Evolutionary conservation across 2,329 filamentous ascomycete genomes (phyloP).

Genomic region (Trematosphaeria pertusa): DNA sequence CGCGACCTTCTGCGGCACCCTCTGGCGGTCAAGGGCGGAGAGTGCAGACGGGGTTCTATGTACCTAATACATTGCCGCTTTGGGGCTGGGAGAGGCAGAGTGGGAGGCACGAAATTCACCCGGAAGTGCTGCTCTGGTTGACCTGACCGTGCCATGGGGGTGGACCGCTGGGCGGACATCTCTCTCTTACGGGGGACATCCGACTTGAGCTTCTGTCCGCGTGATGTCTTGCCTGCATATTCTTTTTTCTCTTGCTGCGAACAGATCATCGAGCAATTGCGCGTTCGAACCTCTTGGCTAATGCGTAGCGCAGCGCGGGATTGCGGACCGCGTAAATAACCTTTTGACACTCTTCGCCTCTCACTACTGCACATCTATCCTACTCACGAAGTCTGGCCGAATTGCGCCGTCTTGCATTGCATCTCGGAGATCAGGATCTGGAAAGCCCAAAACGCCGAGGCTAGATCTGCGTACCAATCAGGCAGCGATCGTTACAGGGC

Average conservation of each 20-base stretch:
- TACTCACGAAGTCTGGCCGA: slow-evolving; percentile 1
- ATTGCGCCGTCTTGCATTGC: slow-evolving; percentile 2
- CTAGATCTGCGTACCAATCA: slow-evolving; percentile 23
- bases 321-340: slow-evolving; percentile 19
- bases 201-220: slow-evolving; percentile 16
- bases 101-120: slow-evolving; percentile 19
- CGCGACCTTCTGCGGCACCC: slow-evolving; percentile 10
- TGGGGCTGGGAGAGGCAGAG: slow-evolving; percentile 14
- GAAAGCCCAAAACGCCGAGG: slow-evolving; percentile 17
- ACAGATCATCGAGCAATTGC: background rate
- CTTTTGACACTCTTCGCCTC: slow-evolving; percentile 2
- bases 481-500: slow-evolving; percentile 5
- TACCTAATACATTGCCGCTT: slow-evolving; percentile 26
- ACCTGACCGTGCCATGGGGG: slow-evolving; percentile 21
- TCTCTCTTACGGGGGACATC: slow-evolving; percentile 9
- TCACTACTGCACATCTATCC: too few species aligned
- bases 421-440: slow-evolving; percentile 14
- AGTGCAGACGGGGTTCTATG: slow-evolving; percentile 10
- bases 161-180: slow-evolving; percentile 18
- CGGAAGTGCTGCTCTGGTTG: slow-evolving; percentile 12
- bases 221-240: slow-evolving; percentile 19
- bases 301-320: slow-evolving; percentile 4
- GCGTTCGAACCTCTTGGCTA: background rate
- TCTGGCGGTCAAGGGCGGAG: slow-evolving; percentile 14
- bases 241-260: background rate